These are phyloP conservation scores for Rhizopus arrhizus DNA, from an alignment of 371 early-diverging fungal genomes.

Conservation along the genomic window DNA sequence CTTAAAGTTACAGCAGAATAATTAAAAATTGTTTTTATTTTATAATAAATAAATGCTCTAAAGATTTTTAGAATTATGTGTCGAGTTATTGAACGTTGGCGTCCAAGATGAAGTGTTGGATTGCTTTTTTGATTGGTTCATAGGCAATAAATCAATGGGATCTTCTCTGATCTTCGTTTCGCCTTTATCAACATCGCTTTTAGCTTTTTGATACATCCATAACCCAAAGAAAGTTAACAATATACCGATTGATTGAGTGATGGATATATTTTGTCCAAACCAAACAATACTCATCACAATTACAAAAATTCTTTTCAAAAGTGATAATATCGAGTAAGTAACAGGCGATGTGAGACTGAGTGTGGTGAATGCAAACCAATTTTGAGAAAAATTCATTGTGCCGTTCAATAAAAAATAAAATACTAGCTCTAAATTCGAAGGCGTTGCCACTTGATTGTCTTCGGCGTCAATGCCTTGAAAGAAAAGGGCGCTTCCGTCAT, in stretches of 20 bases:
- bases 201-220: constrained; percentile 85
- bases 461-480: constrained; percentile 5
- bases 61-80: no score
- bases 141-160: no score
- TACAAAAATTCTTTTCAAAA: constrained; percentile 89
- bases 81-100: no score
- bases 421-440: constrained; percentile 9
- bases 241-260: constrained; percentile 76
- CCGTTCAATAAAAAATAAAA: constrained; percentile 77
- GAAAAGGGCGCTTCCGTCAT: constrained; percentile 63
- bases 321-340: constrained; percentile 84
- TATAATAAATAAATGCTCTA: no score
- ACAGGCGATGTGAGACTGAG: constrained; percentile 80
- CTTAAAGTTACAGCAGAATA: no score
- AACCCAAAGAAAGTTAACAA: constrained; percentile 81
- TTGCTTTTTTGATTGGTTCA: no score
- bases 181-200: constrained; percentile 54
- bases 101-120: no score
- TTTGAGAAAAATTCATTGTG: constrained; percentile 77
- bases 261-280: constrained; percentile 75
- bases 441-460: constrained; percentile 4
- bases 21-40: no score
- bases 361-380: constrained; percentile 79
- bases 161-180: constrained; percentile 35
- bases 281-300: constrained; percentile 84